Base-by-base conservation (phyloP, 108 stramenopile genomes). In the Cyclostephanos tholiformis region DNA sequence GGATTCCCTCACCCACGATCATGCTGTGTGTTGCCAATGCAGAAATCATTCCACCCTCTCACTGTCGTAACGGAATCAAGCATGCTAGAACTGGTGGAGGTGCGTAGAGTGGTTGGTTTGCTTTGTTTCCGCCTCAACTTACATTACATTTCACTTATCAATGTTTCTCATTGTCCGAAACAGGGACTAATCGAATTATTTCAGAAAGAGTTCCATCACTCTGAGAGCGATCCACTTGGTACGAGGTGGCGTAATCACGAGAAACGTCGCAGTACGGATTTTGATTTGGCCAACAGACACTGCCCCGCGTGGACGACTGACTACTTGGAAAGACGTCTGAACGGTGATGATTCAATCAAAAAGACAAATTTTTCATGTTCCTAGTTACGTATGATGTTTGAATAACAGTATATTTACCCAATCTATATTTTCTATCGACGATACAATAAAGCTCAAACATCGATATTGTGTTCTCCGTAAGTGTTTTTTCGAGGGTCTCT, bases 241-340 rank as follows among this genome's bases (percentile, higher is more conserved):
- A 43, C 19, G 43, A 65, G 39, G 41, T 65, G 64, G 64, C 64
- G 4, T 23, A 39, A 65, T 26, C 64, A 65, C 26, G 23, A 65
- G 25, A 38, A 65, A 43, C 64, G 64, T 26, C 64, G 64, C 12
- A 1, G 12, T 22, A 65, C 64, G 25, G 64, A 65, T 26, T 65
- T 41, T 20, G 41, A 41, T 0, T 20, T 26, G 25, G 64, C 64
- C 5, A 22, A 2, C 25, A 65, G 16, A 26, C 43, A 26, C 7
- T 65, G 44, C 44, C 64, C 41, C 23, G 64, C 48, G 39, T 65
- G 64, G 64, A 65, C 64, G n/a, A 44, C 9, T 26, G 64, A 65
- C 11, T 13, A 8, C 39, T 20, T 65, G 46, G 39, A 65, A 43
- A 9, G 19, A n/a, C n/a, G n/a, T 19, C 48, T 65, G 64, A 43